Base-by-base conservation (phyloP, 1,284 basidiomycete genomes). In the Ustilago bromivora region DNA sequence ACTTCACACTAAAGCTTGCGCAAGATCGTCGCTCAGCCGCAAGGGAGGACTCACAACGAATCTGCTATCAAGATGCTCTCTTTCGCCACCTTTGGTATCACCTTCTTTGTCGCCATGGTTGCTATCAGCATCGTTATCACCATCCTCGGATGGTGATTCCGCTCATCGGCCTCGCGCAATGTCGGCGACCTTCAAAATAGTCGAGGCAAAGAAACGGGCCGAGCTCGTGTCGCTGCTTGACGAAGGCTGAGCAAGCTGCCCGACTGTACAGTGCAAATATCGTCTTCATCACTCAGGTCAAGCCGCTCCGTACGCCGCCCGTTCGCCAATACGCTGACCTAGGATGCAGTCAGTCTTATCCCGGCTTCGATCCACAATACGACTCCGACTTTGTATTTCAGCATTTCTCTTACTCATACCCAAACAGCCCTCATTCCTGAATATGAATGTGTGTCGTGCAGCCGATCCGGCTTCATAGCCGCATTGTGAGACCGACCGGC, bases 101-200 rank as follows among this genome's bases (percentile, higher is more conserved):
- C 67, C 13, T 68, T 79, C 49, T 79, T 79, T 47, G 51, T 64
- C 51, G 59, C 70, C 35, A 69, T 79, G 55, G 77, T 79, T 34
- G 70, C 61, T 7, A 62, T 79, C 61, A 73, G 70, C 57, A 76
- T 71, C 59, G 54, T 79, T 59, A 70, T 76, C 62, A 70, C 62
- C n/a, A 41, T 79, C 19, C 64, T 76, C 59, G 77, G 76, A 54
- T 77, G 75, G 75, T 77, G 56, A 59, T 47, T 19, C n/a, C 28
- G 13, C 23, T 32, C 28, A 51, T 28, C 3, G n/a, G 49, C 49
- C 8, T 13, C 49, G 11, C 28, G n/a, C 28, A 31, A 51, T 15
- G 31, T 23, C 28, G 2, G 6, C 28, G 6, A 11, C 38, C 49
- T 28, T 51, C 13, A 9, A 12, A 4, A 17, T 13, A 49, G 46